Conservation (phyloP, 2,329 filamentous ascomycete genomes). For the Talaromyces sp. region DNA sequence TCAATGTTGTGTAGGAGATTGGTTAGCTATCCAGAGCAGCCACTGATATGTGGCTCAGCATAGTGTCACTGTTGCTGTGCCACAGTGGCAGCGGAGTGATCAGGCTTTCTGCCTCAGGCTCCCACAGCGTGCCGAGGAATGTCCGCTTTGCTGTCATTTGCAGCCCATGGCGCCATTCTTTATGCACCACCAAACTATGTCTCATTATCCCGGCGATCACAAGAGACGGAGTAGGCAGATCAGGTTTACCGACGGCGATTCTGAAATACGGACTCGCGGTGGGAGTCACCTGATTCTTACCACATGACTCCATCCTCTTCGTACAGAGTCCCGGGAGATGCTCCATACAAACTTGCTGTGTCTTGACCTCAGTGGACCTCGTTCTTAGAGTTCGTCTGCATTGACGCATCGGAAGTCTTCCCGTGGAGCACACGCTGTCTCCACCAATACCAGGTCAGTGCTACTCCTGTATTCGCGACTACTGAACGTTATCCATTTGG, state of each 20-base stretch:
- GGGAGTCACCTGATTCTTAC: not conserved
- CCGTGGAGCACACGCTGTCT: not conserved
- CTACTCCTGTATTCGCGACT: not conserved
- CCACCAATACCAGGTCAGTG: not conserved
- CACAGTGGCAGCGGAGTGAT: not conserved
- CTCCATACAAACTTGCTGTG: not conserved
- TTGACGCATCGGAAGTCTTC: conserved; percentile 4
- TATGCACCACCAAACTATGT: not conserved
- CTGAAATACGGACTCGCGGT: not conserved
- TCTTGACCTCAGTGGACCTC: not conserved
- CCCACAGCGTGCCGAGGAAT: not conserved
- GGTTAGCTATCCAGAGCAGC: not conserved
- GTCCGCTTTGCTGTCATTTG: not conserved
- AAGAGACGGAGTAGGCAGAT: not conserved
- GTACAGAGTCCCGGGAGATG: not conserved
- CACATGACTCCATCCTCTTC: not conserved
- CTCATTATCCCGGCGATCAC: not conserved
- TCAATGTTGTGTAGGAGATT: not conserved
- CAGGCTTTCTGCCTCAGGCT: not conserved
- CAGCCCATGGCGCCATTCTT: not conserved
- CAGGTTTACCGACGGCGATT: not conserved
- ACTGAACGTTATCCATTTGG: not conserved
- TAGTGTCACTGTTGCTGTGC: not conserved
- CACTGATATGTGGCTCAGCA: not conserved
- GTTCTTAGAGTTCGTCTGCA: not conserved